Evolutionary conservation across 192 early-diverging fungal species (phyloP).

Genomic region (Backusella liffmaniae): DNA sequence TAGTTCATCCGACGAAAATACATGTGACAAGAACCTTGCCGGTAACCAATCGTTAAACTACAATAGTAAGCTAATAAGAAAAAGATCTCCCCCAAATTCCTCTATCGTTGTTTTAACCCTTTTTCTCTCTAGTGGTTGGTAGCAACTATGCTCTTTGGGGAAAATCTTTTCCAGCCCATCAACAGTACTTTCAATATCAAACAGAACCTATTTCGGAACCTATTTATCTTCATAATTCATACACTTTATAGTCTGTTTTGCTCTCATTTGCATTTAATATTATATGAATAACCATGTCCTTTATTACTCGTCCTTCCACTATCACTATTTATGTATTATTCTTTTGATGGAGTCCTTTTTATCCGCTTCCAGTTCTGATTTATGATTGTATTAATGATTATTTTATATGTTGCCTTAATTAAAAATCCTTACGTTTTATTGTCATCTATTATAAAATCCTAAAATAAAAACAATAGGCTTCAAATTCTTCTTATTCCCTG

Average conservation of each 20-base stretch:
- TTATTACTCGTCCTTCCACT: background rate
- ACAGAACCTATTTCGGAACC: background rate
- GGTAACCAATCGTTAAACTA: background rate
- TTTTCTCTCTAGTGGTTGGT: background rate
- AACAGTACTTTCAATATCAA: background rate
- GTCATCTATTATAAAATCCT: background rate
- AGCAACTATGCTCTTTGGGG: background rate
- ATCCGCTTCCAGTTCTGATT: background rate
- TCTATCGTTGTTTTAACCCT: background rate
- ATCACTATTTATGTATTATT: background rate
- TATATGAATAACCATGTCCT: background rate
- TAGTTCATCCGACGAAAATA: background rate
- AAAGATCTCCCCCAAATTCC: background rate
- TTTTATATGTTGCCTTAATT: background rate
- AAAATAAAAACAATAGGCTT: background rate
- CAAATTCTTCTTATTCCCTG: background rate
- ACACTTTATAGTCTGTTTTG: background rate
- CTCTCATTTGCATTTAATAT: background rate
- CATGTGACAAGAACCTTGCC: background rate
- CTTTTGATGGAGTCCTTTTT: background rate
- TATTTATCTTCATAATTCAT: background rate
- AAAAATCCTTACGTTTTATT: background rate
- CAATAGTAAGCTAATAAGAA: background rate
- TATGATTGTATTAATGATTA: background rate
- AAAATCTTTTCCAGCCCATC: background rate